Conservation (phyloP, 2,329 filamentous ascomycete genomes). For the Beauveria brongniartii region DNA sequence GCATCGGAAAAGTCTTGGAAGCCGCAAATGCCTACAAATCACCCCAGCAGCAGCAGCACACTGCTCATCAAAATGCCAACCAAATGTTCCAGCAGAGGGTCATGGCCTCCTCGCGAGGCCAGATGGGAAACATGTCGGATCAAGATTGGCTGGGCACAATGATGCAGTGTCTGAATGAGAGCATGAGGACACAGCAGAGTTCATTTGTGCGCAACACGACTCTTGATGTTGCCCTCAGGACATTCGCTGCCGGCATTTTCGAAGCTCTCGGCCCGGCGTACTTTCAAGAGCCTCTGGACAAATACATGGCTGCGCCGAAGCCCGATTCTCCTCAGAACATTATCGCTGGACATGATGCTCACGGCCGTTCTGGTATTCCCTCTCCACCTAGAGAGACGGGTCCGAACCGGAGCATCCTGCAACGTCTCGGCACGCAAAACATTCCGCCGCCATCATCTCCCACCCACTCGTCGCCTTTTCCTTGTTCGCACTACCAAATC, state of each 20-base stretch:
- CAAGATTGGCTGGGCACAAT: slow-evolving; percentile 3
- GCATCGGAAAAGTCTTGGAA: background rate
- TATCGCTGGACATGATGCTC: background rate
- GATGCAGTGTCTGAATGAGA: slow-evolving; percentile 8
- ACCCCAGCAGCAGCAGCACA: background rate
- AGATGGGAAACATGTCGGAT: background rate
- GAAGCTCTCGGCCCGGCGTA: background rate
- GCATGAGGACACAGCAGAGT: background rate
- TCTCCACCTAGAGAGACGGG: slow-evolving; percentile 3
- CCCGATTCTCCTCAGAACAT: background rate
- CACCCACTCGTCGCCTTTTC: background rate
- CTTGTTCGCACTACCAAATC: background rate
- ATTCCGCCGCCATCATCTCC: background rate
- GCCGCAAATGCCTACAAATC: background rate
- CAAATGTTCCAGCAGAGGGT: slow-evolving; percentile 6
- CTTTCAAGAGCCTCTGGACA: background rate
- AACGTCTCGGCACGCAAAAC: background rate
- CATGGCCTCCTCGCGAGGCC: background rate
- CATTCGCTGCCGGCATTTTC: background rate
- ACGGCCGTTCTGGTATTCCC: background rate
- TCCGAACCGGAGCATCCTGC: background rate
- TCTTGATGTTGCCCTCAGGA: slow-evolving; percentile 1
- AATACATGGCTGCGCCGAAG: background rate
- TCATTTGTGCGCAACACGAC: background rate
- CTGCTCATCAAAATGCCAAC: slow-evolving; percentile 5